Evolutionary conservation across 108 stramenopile genomes (phyloP).

Genomic region (Nitzschia sp.): DNA sequence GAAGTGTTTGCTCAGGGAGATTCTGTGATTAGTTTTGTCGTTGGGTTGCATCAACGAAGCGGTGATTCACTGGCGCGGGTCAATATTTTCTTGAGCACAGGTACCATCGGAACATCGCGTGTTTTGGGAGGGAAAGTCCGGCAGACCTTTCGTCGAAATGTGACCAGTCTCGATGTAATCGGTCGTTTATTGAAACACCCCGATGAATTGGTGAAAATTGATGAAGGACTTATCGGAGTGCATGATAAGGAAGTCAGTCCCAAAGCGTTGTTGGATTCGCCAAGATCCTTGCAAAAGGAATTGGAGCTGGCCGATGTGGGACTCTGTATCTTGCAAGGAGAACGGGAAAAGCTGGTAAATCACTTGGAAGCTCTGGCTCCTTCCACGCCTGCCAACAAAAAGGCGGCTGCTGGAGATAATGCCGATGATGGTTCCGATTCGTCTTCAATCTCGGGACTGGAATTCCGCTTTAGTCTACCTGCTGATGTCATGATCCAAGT

Average conservation of each 20-base stretch:
- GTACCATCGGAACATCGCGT: slow-evolving; percentile 62
- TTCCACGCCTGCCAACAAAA: neutral
- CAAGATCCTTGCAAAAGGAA: slow-evolving; percentile 33
- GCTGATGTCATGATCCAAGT: slow-evolving; percentile 51
- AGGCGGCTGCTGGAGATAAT: slow-evolving; percentile 21
- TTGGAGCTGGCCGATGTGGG: slow-evolving; percentile 74
- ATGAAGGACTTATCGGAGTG: slow-evolving; percentile 34
- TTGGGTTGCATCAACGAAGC: slow-evolving; percentile 12
- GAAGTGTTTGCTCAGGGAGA: slow-evolving; percentile 18
- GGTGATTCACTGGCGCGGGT: slow-evolving; percentile 40
- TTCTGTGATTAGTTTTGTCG: slow-evolving; percentile 38
- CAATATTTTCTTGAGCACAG: slow-evolving; percentile 65
- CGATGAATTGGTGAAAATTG: slow-evolving; percentile 34
- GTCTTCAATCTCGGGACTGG: slow-evolving; percentile 21
- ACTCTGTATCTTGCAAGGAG: slow-evolving; percentile 68
- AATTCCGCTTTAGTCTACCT: slow-evolving; percentile 52
- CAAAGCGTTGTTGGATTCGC: neutral
- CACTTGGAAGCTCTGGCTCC: slow-evolving; percentile 36
- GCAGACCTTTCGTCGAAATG: slow-evolving; percentile 52
- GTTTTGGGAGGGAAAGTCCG: slow-evolving; percentile 48
- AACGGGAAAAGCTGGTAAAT: slow-evolving; percentile 54
- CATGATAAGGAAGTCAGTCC: slow-evolving; percentile 5
- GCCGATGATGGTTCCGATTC: slow-evolving; percentile 9
- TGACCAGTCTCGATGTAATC: slow-evolving; percentile 39
- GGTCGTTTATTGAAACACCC: slow-evolving; percentile 42